Percentiles rank a stretch among this genome's conserved stretches.
Conservation (phyloP, 768 basidiomycete genomes). For the Hericium alpestre region DNA sequence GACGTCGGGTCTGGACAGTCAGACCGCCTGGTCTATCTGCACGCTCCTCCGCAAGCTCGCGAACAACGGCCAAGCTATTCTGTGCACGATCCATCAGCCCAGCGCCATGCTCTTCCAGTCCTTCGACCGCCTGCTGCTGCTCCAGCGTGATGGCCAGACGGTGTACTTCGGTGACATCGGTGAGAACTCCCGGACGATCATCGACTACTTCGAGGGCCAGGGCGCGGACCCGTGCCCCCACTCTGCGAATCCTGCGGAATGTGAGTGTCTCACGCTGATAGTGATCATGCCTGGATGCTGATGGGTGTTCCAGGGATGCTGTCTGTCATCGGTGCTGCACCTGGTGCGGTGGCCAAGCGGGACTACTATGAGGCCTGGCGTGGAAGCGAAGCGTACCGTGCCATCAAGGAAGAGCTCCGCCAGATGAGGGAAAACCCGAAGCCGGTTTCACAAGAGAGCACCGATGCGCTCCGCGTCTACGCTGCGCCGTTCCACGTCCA, state of each 20-base stretch:
- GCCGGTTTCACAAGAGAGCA: constrained; percentile 4
- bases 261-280: no score
- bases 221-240: constrained; percentile 52
- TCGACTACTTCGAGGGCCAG: constrained; percentile 64
- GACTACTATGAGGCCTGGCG: constrained; percentile 46
- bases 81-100: constrained; percentile 76
- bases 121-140: constrained; percentile 70
- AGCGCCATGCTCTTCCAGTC: constrained; percentile 77
- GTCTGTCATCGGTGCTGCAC: constrained; percentile 39
- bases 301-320: constrained; percentile 37
- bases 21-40: constrained; percentile 78
- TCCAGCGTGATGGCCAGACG: constrained; percentile 65
- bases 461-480: neutral
- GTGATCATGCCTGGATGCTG: no score
- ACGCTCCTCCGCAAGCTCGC: constrained; percentile 67
- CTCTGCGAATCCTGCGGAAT: constrained; percentile 53
- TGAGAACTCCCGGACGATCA: constrained; percentile 45
- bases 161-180: constrained; percentile 68
- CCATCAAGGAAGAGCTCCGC: constrained; percentile 32
- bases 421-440: constrained; percentile 29
- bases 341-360: constrained; percentile 37
- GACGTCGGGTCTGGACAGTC: constrained; percentile 76
- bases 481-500: neutral
- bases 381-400: constrained; percentile 28
- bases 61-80: constrained; percentile 73